Conservation (phyloP, 2,329 filamentous ascomycete genomes). For the Talaromyces sp. region DNA sequence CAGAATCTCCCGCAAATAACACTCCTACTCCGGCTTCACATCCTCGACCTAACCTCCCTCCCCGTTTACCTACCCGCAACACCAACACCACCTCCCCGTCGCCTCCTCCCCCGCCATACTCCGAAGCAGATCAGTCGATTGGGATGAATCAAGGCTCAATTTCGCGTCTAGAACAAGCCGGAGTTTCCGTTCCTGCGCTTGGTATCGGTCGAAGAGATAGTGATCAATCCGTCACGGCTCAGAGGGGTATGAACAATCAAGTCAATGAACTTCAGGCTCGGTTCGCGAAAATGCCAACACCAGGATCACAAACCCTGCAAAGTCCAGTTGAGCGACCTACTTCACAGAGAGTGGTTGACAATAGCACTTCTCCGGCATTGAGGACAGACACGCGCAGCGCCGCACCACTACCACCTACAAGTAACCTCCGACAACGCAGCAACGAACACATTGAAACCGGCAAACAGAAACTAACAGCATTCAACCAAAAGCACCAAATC, state of each 20-base stretch:
- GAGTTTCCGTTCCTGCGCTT: conserved; percentile 71
- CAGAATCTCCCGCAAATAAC: conserved; percentile 25
- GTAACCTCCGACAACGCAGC: conserved; percentile 66
- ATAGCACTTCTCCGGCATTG: conserved; percentile 49
- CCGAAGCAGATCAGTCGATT: conserved; percentile 34
- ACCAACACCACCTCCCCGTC: conserved; percentile 51
- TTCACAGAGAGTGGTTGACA: not conserved
- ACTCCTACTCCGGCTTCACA: conserved; percentile 29
- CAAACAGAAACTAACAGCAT: conserved; percentile 50
- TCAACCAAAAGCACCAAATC: conserved; percentile 60
- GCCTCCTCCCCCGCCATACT: conserved; percentile 43
- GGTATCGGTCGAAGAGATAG: conserved; percentile 55
- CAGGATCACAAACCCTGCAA: conserved; percentile 24
- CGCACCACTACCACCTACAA: conserved; percentile 56
- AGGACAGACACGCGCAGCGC: conserved; percentile 53
- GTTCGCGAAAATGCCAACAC: conserved; percentile 53
- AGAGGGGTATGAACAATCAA: conserved; percentile 35
- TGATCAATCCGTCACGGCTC: conserved; percentile 28
- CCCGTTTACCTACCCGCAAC: conserved; percentile 66
- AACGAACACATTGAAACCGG: conserved; percentile 62
- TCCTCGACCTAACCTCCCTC: conserved; percentile 56
- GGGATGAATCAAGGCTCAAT: conserved; percentile 57
- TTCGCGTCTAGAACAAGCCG: conserved; percentile 63
- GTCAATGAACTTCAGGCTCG: conserved; percentile 64
- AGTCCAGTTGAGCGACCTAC: conserved; percentile 18